Evolutionary conservation across 805 yeast genomes (phyloP), one percentile per base, ranked within the genome.

Genomic region (Nakazawaea anatomiae): DNA sequence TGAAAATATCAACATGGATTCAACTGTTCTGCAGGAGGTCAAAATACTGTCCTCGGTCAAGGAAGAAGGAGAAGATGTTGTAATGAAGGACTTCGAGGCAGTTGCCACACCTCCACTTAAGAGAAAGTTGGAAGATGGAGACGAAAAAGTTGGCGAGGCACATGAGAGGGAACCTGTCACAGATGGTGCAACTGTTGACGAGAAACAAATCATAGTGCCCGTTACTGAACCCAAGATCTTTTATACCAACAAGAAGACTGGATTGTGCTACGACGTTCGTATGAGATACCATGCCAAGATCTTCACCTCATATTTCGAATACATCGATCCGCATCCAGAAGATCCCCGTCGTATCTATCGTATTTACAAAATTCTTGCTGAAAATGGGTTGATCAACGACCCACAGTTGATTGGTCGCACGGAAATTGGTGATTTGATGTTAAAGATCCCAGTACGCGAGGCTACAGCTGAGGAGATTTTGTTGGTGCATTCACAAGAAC

Each of bases 301-400:
- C 48, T 91, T 87, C 69, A 89, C 96, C 3, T 86, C 94, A 1
- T 89, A 92, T 58, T 87, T 81, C 60, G 97, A 92, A 66, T 92
- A 92, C 67, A 89, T 92, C 48, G 99, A 94, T 63, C 99, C 98
- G 2, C 99, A 94, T 64, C 99, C 99, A 4, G 99, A 94, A 66
- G 99, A 94, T 63, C 99, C 99, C 9, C 77, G 99, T 55, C 81
- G 99, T 58, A 91, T 92, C 38, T 94, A 91, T 68, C 77, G 98
- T 51, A 88, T 94, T 44, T 94, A 94, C 71, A 90, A 94, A 69
- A 86, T 87, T 41, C 75, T 94, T 42, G 97, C 97, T 0, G 97
- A 94, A 62, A 90, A 94, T 39, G 99, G 99, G 0, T 74, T 94
- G 12, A 85, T 94, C 51, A 78, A 72, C 38, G 97, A 92, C 63